Percentiles rank a stretch among this genome's conserved stretches.
Conservation (phyloP, 1,284 basidiomycete species). For the Ceratobasidium sp. region DNA sequence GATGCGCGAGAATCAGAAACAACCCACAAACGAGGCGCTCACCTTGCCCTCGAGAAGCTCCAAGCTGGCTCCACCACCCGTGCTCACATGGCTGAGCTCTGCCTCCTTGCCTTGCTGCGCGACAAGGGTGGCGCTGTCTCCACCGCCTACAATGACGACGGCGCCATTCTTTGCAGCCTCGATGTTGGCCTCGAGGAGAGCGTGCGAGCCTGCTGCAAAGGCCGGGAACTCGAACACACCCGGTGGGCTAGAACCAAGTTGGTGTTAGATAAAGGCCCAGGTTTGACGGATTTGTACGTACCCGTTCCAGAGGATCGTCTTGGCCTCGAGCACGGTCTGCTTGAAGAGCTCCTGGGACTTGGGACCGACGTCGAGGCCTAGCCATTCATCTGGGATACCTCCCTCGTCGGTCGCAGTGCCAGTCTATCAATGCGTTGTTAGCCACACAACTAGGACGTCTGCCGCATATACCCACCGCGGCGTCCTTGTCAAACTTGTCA, state of each 20-base stretch:
- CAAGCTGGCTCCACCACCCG: conserved; percentile 95
- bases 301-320: conserved; percentile 99
- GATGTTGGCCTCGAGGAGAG: conserved; percentile 88
- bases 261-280: background rate
- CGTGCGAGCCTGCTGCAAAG: conserved; percentile 88
- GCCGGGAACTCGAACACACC: conserved; percentile 98
- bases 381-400: conserved; percentile 94
- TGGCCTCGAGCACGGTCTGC: conserved; percentile 85
- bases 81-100: conserved; percentile 95
- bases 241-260: conserved; percentile 71
- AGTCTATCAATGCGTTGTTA: conserved; percentile 62
- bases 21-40: conserved; percentile 33
- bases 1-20: background rate
- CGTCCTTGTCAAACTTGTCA: conserved; percentile 96
- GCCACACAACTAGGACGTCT: background rate
- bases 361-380: conserved; percentile 92
- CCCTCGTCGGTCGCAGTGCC: conserved; percentile 81
- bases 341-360: conserved; percentile 86
- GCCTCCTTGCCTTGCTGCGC: conserved; percentile 87
- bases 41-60: conserved; percentile 98
- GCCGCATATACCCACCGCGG: conserved; percentile 66
- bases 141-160: conserved; percentile 94
- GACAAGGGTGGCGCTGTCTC: conserved; percentile 93
- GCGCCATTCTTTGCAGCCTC: conserved; percentile 89
- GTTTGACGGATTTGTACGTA: conserved; percentile 54